Evolutionary conservation across 2,329 filamentous ascomycete species (phyloP), one percentile per base, ranked within the genome.

Genomic region (Hortaea werneckii): DNA sequence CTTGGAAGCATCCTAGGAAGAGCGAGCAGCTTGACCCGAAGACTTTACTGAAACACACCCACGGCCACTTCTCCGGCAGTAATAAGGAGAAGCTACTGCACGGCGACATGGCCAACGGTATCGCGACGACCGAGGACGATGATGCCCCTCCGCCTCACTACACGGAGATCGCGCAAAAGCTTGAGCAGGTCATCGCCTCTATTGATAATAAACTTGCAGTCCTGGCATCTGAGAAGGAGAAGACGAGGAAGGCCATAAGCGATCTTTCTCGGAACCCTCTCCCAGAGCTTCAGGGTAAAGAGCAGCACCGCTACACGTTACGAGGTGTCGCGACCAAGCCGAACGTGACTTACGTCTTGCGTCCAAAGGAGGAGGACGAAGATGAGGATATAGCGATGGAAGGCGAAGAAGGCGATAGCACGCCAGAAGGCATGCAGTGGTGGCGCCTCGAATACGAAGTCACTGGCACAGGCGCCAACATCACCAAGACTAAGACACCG

Each of bases 321-420:
- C 71, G 73, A 39, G 78, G 78, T 28, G 73, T 81, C 5, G 75
- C 75, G 34, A 80, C 77, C 3, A 69, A 74, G 41, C 69, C 75
- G 1, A 72, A 76, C 54, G 69, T 79, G 27, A 76, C 73, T 30
- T 82, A 80, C 53, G 60, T 82, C 11, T 66, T 78, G 12, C 67
- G 68, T 27, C 66, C 65, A 5, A 62, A 54, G 9, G 43, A 48
- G 43, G 46, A 51, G 32, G 44, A 51, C 26, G 44, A 64, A 29
- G 45, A 37, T 39, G 29, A 37, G 20, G 46, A 39, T 28, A 40
- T 44, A 9, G 32, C 29, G 6, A 41, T 37, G 27, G 32, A 29
- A n/a, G 26, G 26, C 11, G 27, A 29, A 11, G 52, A 63, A 26
- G 62, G 63, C 42, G 61, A 67, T 41, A 53, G 63, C 20, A 59